A percentile compares a stretch with the other conserved stretches of the same genome.
Conservation (phyloP, 139 green algal genomes). For the Haematococcus lacustris region DNA sequence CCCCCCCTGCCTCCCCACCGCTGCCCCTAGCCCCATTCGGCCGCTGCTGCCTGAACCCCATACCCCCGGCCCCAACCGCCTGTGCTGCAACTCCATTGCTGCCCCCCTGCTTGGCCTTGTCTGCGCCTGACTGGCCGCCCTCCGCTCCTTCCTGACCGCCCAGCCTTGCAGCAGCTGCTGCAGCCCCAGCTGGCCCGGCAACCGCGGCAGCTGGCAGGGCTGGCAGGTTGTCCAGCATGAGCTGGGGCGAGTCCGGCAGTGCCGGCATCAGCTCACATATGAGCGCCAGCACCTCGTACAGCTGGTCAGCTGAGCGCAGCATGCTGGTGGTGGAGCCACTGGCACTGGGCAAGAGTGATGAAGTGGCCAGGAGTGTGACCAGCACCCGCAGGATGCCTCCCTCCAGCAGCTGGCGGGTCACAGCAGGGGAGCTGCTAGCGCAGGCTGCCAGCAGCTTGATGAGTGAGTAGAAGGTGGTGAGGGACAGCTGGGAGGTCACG, state of each 20-base stretch:
- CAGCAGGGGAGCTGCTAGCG: constrained; percentile 33
- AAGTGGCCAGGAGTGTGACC: constrained; percentile 31
- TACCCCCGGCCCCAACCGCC: no score
- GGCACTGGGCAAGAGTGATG: constrained; percentile 37
- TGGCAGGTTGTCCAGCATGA: no score
- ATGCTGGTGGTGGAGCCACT: constrained; percentile 20
- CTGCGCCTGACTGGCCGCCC: no score
- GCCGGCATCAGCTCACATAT: constrained; percentile 67
- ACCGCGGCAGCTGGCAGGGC: neutral
- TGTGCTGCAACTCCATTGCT: no score
- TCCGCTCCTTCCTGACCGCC: no score
- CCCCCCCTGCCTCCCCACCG: constrained; percentile 1
- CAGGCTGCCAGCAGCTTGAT: constrained; percentile 73
- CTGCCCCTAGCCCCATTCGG: no score
- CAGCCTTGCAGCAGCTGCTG: no score
- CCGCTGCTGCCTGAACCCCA: no score
- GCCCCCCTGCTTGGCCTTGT: no score
- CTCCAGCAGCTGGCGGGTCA: constrained; percentile 63
- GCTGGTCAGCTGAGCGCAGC: constrained; percentile 70
- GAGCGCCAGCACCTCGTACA: constrained; percentile 73
- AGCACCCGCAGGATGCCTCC: constrained; percentile 23
- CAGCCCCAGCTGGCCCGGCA: neutral
- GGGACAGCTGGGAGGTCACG: constrained; percentile 58
- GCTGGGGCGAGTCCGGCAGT: no score
- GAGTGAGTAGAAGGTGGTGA: constrained; percentile 75